Evolutionary conservation across 1,284 basidiomycete genomes (phyloP).

Genomic region (Ceratobasidium sp.): DNA sequence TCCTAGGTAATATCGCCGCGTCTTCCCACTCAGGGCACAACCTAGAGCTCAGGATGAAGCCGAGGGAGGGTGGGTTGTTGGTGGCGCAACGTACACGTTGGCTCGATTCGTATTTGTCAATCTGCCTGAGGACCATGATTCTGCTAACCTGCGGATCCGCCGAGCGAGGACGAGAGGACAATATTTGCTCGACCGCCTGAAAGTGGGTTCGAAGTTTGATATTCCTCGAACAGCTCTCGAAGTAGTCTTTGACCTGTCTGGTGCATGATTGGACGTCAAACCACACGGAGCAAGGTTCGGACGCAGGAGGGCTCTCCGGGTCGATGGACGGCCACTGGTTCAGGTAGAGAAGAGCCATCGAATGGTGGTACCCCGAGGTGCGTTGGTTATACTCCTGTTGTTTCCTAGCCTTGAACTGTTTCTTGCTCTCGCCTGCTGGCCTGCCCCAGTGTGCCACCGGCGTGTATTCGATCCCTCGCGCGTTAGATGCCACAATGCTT

Average conservation of each 20-base stretch:
- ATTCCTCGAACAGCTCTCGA: conserved; percentile 5
- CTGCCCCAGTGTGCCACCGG: background rate
- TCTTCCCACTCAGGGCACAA: background rate
- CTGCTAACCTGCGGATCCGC: background rate
- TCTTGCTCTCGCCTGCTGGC: background rate
- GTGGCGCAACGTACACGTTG: no score
- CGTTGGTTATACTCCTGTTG: background rate
- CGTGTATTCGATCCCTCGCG: background rate
- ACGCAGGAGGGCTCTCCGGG: background rate
- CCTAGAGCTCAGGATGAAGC: background rate
- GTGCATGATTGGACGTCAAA: background rate
- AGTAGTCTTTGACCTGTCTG: background rate
- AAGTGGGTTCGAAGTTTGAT: background rate
- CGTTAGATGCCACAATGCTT: background rate
- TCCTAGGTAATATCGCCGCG: background rate
- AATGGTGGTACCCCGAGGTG: background rate
- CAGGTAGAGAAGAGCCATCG: background rate
- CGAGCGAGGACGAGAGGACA: background rate
- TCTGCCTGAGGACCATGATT: background rate
- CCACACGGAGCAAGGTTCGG: background rate
- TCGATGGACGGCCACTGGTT: background rate
- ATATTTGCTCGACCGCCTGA: background rate
- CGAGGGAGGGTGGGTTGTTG: background rate
- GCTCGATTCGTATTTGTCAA: no score
- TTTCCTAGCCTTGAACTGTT: background rate